Percentiles rank a stretch among this genome's conserved stretches.
Conservation (phyloP, 2,329 filamentous ascomycete species). For the Incumbomyces delicatus region DNA sequence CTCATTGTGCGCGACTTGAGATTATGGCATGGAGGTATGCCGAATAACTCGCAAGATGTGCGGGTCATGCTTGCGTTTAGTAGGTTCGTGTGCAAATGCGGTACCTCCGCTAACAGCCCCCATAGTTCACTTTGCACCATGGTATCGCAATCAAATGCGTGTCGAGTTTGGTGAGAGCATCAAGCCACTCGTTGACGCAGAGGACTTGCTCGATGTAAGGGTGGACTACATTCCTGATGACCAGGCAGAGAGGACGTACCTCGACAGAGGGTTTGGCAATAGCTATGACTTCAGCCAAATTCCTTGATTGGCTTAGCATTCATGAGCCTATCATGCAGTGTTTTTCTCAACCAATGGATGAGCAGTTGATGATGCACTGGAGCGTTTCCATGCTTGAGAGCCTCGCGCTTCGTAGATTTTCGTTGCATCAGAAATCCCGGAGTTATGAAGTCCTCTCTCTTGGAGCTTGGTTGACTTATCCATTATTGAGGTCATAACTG, state of each 20-base stretch:
- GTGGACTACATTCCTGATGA: slow-evolving; percentile 40
- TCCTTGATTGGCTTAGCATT: background rate
- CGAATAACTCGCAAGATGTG: slow-evolving; percentile 34
- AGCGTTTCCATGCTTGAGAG: no score
- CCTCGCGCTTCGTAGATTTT: no score
- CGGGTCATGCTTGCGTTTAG: slow-evolving; percentile 38
- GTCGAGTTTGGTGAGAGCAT: slow-evolving; percentile 46
- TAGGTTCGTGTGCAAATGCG: slow-evolving; percentile 8
- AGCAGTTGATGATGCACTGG: no score
- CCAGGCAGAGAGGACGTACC: slow-evolving; percentile 38
- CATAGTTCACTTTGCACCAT: slow-evolving; percentile 30
- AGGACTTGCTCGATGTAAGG: slow-evolving; percentile 40
- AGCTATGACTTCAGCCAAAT: slow-evolving; percentile 52
- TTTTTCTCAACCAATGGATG: no score
- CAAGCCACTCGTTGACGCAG: slow-evolving; percentile 33
- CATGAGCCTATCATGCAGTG: no score
- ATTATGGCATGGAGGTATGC: slow-evolving; percentile 43
- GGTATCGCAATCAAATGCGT: slow-evolving; percentile 47
- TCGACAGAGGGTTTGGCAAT: slow-evolving; percentile 51
- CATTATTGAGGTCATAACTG: no score
- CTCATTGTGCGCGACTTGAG: slow-evolving; percentile 39
- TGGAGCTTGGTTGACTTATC: no score
- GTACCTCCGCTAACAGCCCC: slow-evolving; percentile 6
- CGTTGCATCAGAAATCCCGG: no score
- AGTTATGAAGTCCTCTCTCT: no score